Evolutionary conservation across 768 basidiomycete genomes (phyloP).

Genomic region (Fomitopsis pulvina): DNA sequence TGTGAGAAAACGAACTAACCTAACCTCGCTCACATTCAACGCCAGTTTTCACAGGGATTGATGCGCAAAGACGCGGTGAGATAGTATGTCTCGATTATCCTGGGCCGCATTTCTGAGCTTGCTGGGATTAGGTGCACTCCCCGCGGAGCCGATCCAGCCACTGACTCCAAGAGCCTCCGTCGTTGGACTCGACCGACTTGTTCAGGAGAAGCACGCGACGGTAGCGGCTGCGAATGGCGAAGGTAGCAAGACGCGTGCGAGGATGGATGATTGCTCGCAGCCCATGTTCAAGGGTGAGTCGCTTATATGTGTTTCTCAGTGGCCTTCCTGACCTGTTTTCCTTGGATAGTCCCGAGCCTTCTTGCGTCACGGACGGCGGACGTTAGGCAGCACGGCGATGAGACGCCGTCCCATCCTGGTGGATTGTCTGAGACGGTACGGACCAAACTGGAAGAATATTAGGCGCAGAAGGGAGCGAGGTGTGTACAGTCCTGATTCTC

Average conservation of each 20-base stretch:
- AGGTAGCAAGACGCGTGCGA: conserved; percentile 58
- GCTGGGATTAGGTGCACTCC: no score
- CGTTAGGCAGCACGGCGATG: conserved; percentile 69
- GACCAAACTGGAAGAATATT: conserved; percentile 69
- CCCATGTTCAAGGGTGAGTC: conserved; percentile 83
- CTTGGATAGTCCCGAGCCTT: conserved; percentile 64
- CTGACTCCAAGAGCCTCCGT: conserved; percentile 74
- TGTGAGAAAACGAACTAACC: no score
- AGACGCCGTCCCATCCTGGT: conserved; percentile 90
- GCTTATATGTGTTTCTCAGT: no score
- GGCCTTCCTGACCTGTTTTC: no score
- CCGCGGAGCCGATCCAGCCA: conserved; percentile 65
- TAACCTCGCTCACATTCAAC: no score
- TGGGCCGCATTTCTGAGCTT: conserved; percentile 1
- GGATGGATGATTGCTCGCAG: conserved; percentile 50
- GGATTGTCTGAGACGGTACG: conserved; percentile 77
- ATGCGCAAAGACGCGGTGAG: conserved; percentile 56
- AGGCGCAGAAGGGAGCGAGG: conserved; percentile 64
- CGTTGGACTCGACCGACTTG: conserved; percentile 84
- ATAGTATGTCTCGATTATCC: not conserved
- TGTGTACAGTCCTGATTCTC: no score
- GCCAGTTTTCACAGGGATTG: no score
- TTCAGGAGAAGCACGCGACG: conserved; percentile 78
- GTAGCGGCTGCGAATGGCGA: conserved; percentile 36
- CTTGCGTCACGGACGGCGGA: conserved; percentile 54